Evolutionary conservation across 495 filamentous ascomycete species (phyloP).

Genomic region (Amphirosellinia nigrospora): DNA sequence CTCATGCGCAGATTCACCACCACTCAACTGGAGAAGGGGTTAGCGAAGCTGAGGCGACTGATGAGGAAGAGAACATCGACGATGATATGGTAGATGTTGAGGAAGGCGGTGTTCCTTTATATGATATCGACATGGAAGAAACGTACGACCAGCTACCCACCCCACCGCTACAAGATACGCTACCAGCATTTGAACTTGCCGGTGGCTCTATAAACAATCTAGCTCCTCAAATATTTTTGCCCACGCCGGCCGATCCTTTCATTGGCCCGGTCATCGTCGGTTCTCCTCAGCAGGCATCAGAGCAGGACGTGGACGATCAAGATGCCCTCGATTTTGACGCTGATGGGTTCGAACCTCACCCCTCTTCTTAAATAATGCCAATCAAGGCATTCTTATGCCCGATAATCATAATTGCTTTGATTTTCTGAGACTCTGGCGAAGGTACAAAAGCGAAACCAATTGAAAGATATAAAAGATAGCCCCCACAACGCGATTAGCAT

Average conservation of each 20-base stretch:
- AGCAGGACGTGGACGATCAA: constrained; percentile 28
- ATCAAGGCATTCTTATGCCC: constrained; percentile 35
- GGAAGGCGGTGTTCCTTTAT: constrained; percentile 37
- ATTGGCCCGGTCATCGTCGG: not conserved
- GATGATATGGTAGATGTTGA: constrained; percentile 32
- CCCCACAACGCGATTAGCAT: constrained; percentile 11
- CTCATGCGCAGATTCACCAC: constrained; percentile 8
- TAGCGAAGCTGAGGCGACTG: constrained; percentile 28
- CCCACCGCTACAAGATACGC: constrained; percentile 24
- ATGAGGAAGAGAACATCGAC: constrained; percentile 24
- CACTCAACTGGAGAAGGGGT: constrained; percentile 22
- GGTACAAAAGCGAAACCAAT: constrained; percentile 4
- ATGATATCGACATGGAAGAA: constrained; percentile 37
- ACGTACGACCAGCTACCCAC: constrained; percentile 28
- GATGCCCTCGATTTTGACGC: constrained; percentile 8
- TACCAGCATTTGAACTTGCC: constrained; percentile 9
- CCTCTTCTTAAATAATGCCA: constrained; percentile 30
- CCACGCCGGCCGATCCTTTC: constrained; percentile 8
- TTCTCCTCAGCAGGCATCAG: not conserved
- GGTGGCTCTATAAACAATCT: constrained; percentile 27
- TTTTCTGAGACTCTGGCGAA: constrained; percentile 37
- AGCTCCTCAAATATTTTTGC: constrained; percentile 18
- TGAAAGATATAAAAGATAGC: constrained; percentile 9
- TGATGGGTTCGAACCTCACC: constrained; percentile 18
- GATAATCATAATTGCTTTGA: constrained; percentile 35